These are phyloP conservation scores for Tetrahymena malaccensis DNA, from an alignment of 73 alveolate species.

Conservation along the genomic window DNA sequence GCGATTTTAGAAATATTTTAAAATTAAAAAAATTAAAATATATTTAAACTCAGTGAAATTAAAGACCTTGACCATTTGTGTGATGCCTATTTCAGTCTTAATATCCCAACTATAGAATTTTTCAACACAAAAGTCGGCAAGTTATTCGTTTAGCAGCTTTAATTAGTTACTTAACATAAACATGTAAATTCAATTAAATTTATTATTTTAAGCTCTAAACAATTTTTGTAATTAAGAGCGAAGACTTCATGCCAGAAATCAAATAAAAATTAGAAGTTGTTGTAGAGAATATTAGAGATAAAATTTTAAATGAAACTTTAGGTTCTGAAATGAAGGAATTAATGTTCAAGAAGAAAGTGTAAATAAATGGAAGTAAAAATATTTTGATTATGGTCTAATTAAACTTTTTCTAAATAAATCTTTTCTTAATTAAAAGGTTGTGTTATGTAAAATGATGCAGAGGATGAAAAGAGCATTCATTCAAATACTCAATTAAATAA, in stretches of 20 bases:
- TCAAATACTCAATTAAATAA: not conserved
- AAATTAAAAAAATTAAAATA: not conserved
- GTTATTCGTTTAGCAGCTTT: not conserved
- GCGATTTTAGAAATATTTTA: not conserved
- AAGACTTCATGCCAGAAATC: not conserved
- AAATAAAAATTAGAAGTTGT: not conserved
- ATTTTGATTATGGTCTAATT: not conserved
- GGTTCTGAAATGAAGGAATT: not conserved
- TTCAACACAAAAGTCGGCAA: not conserved
- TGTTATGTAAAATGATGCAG: not conserved
- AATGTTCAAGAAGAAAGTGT: not conserved
- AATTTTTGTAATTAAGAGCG: not conserved
- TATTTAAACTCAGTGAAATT: not conserved
- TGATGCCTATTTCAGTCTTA: not conserved
- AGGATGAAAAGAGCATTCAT: not conserved
- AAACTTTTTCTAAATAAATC: not conserved
- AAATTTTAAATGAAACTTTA: not conserved
- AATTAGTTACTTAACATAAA: not conserved
- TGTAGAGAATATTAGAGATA: not conserved
- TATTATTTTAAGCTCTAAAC: not conserved
- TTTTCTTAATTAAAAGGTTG: not conserved
- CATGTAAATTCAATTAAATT: not conserved
- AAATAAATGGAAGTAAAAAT: not conserved
- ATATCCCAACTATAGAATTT: not conserved
- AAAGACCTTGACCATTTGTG: not conserved